Evolutionary conservation across 2,329 filamentous ascomycete species (phyloP).

Genomic region (Rasamsonia emersonii): DNA sequence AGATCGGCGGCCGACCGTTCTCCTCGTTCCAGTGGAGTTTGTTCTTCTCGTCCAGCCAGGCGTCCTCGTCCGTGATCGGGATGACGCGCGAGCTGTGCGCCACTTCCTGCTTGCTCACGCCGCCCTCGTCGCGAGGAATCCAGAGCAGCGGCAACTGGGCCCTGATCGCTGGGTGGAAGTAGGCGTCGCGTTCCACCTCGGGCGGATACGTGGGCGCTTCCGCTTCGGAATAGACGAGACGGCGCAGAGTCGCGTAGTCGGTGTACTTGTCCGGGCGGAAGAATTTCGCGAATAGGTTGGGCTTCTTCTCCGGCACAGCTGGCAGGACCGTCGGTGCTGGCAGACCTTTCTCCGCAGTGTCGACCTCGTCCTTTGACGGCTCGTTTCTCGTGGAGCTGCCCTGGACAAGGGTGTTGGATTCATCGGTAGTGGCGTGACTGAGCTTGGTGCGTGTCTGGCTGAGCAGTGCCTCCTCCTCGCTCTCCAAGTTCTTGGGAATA

Average conservation of each 20-base stretch:
- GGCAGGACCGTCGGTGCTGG: conserved; percentile 8
- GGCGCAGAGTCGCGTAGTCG: conserved; percentile 62
- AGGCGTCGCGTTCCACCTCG: conserved; percentile 58
- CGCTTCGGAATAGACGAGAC: conserved; percentile 54
- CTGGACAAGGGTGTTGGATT: conserved; percentile 19
- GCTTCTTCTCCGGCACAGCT: conserved; percentile 21
- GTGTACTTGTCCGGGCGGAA: conserved; percentile 69
- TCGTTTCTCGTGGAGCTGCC: conserved; percentile 18
- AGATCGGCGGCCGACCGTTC: conserved; percentile 50
- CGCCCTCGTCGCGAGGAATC: conserved; percentile 69
- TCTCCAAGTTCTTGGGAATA: conserved; percentile 64
- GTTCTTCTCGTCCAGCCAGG: conserved; percentile 62
- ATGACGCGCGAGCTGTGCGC: conserved; percentile 62
- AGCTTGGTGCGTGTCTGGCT: conserved; percentile 21
- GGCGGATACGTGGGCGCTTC: conserved; percentile 52
- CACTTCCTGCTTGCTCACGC: conserved; percentile 70
- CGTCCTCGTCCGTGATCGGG: conserved; percentile 72
- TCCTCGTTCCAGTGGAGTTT: conserved; percentile 52
- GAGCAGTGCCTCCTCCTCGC: conserved; percentile 46
- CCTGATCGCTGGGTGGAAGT: conserved; percentile 62
- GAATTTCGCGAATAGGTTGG: conserved; percentile 44
- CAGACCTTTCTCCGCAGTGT: conserved; percentile 28
- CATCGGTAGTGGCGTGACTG: conserved; percentile 9
- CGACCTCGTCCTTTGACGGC: conserved; percentile 16
- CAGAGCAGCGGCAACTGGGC: conserved; percentile 62